A percentile compares a stretch with the other conserved stretches of the same genome.
These are phyloP conservation scores for Phytophthora cactorum DNA, from an alignment of 352 stramenopile genomes.

Conservation along the genomic window DNA sequence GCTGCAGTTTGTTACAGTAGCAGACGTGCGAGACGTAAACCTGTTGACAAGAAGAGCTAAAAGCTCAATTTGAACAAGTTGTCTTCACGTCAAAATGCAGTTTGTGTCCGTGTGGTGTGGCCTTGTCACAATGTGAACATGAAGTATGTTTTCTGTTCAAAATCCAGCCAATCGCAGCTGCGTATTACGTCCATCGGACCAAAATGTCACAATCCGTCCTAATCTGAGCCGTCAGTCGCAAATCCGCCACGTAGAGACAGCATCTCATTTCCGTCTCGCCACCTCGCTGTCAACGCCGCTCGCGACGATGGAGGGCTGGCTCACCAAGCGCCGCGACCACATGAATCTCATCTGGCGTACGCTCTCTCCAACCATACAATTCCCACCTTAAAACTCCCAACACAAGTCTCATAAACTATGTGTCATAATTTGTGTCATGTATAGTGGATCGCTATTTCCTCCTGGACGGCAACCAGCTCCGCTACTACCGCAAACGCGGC, in stretches of 20 bases:
- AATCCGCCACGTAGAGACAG: constrained; percentile 16
- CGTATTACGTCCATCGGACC: constrained; percentile 21
- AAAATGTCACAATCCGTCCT: constrained; percentile 17
- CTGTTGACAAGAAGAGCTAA: background rate
- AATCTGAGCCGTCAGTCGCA: constrained; percentile 18
- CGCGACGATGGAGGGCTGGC: constrained; percentile 82
- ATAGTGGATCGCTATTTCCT: constrained; percentile 89
- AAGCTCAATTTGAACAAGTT: constrained; percentile 22
- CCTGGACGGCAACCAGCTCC: constrained; percentile 85
- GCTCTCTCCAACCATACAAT: constrained; percentile 18
- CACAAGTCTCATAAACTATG: constrained; percentile 18
- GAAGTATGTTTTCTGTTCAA: background rate
- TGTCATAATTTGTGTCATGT: constrained; percentile 24
- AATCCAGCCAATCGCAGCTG: constrained; percentile 27
- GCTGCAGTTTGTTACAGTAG: constrained; percentile 10
- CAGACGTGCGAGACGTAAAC: background rate
- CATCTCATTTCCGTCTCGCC: background rate
- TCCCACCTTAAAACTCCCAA: background rate
- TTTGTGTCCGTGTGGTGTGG: constrained; percentile 19
- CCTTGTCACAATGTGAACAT: constrained; percentile 8
- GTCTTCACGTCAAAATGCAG: constrained; percentile 4
- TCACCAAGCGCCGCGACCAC: constrained; percentile 89
- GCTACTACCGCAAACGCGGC: constrained; percentile 88
- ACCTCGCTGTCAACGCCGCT: constrained; percentile 6
- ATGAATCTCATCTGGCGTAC: constrained; percentile 93